Evolutionary conservation across 1,139 yeast genomes (phyloP).

Genomic region (Tardiomyces digboiensis): DNA sequence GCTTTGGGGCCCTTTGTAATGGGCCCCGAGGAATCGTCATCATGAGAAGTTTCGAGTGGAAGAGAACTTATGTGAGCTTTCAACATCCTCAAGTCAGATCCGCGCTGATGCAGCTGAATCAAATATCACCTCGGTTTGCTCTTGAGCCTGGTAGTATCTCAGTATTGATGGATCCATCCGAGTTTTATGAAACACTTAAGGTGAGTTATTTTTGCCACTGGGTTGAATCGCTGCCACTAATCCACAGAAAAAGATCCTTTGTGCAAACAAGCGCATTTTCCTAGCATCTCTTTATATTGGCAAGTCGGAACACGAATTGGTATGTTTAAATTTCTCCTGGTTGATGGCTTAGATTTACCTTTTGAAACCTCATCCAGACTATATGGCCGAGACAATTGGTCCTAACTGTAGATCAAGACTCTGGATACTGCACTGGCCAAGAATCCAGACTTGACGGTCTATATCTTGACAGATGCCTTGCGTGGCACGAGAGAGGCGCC

Average conservation of each 20-base stretch:
- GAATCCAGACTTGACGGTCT: constrained; percentile 56
- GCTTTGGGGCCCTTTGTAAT: background rate
- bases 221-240: background rate
- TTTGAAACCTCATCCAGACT: too few species aligned
- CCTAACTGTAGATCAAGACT: constrained; percentile 10
- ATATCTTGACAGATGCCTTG: constrained; percentile 75
- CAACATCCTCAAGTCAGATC: background rate
- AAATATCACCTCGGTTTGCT: constrained; percentile 12
- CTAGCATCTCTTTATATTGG: constrained; percentile 86
- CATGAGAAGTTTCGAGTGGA: background rate
- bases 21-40: background rate
- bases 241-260: constrained; percentile 22
- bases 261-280: constrained; percentile 54
- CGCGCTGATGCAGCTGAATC: constrained; percentile 6
- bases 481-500: constrained; percentile 96
- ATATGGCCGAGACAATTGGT: background rate
- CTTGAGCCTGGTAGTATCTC: constrained; percentile 43
- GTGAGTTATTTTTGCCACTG: background rate
- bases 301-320: constrained; percentile 63
- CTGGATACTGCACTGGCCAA: constrained; percentile 38
- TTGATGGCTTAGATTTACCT: too few species aligned
- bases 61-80: background rate
- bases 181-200: constrained; percentile 52
- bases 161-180: constrained; percentile 54
- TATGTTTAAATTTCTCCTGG: background rate